Percentiles rank a stretch among this genome's conserved stretches.
These are phyloP conservation scores for Starmerella tilneyi DNA, from an alignment of 805 yeast species.

Conservation along the genomic window DNA sequence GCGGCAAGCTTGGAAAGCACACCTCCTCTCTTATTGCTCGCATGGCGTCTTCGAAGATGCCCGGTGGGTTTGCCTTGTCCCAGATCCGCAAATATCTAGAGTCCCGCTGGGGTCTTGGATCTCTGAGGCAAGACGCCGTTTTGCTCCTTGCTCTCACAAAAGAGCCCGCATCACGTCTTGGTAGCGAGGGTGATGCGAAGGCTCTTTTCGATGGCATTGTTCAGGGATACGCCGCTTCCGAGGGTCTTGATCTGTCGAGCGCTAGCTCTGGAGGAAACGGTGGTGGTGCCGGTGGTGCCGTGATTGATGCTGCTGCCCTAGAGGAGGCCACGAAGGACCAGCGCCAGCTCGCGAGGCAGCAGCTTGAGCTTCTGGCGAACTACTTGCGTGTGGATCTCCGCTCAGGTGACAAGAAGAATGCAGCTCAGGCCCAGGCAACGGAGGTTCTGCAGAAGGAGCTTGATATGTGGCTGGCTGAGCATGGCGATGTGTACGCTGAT, in stretches of 20 bases:
- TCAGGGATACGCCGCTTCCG: constrained; percentile 71
- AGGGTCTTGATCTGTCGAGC: constrained; percentile 66
- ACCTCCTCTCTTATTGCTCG: constrained; percentile 81
- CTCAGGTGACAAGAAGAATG: constrained; percentile 75
- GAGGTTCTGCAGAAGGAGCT: constrained; percentile 75
- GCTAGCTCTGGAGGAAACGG: constrained; percentile 49
- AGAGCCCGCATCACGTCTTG: constrained; percentile 87
- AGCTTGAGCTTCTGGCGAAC: constrained; percentile 84
- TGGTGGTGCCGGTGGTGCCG: constrained; percentile 59
- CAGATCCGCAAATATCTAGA: constrained; percentile 86
- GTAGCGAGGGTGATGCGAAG: constrained; percentile 80
- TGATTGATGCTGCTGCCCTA: constrained; percentile 89
- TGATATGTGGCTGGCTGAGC: constrained; percentile 82
- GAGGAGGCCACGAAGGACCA: constrained; percentile 69
- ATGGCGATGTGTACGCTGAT: constrained; percentile 86
- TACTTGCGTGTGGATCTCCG: constrained; percentile 87
- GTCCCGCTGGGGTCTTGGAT: constrained; percentile 81
- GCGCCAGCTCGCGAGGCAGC: constrained; percentile 62
- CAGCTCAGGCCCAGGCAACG: constrained; percentile 77
- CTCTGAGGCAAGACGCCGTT: constrained; percentile 91
- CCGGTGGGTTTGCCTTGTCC: constrained; percentile 96
- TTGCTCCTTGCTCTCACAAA: constrained; percentile 70
- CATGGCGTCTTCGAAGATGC: constrained; percentile 94
- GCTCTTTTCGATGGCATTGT: constrained; percentile 73
- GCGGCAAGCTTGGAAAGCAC: constrained; percentile 87